Evolutionary conservation across 169 alveolate genomes (phyloP).

Genomic region (Plasmodium gonderi): DNA sequence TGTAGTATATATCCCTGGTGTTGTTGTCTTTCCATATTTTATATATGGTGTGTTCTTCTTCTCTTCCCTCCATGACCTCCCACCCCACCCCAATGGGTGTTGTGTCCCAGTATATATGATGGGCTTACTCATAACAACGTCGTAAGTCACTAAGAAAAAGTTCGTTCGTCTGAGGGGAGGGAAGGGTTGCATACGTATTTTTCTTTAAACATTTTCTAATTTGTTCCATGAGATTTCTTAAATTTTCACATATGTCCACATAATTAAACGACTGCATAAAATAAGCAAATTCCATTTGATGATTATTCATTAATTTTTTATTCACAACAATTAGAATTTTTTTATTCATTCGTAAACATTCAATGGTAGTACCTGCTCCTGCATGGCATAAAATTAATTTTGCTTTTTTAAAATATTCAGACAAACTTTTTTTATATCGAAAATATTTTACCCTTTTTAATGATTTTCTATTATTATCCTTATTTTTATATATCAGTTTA

Average conservation of each 20-base stretch:
- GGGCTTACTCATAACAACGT: too few species aligned
- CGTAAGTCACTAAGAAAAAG: slow-evolving; percentile 8
- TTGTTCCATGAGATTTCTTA: slow-evolving; percentile 17
- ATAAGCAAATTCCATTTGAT: slow-evolving; percentile 85
- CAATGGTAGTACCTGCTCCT: slow-evolving; percentile 90
- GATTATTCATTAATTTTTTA: slow-evolving; percentile 84
- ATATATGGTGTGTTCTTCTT: neutral
- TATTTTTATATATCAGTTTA: slow-evolving; percentile 13
- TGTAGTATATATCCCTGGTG: neutral
- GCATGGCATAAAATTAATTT: slow-evolving; percentile 88
- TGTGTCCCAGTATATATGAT: too few species aligned
- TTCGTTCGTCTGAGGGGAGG: slow-evolving; percentile 22
- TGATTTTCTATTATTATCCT: neutral
- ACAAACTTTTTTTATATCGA: slow-evolving; percentile 77
- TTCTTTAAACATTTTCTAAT: slow-evolving; percentile 61
- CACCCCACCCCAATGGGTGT: neutral
- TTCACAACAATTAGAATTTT: slow-evolving; percentile 87
- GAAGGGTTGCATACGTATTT: slow-evolving; percentile 42
- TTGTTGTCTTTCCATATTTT: neutral
- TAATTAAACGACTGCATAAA: slow-evolving; percentile 55
- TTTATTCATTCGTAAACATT: slow-evolving; percentile 82
- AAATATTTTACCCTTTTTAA: slow-evolving; percentile 33
- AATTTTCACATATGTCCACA: slow-evolving; percentile 63
- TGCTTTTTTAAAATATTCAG: slow-evolving; percentile 70
- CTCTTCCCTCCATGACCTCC: neutral